Base-by-base conservation (phyloP, 129 eudicot species). In the Cynara cardunculus region DNA sequence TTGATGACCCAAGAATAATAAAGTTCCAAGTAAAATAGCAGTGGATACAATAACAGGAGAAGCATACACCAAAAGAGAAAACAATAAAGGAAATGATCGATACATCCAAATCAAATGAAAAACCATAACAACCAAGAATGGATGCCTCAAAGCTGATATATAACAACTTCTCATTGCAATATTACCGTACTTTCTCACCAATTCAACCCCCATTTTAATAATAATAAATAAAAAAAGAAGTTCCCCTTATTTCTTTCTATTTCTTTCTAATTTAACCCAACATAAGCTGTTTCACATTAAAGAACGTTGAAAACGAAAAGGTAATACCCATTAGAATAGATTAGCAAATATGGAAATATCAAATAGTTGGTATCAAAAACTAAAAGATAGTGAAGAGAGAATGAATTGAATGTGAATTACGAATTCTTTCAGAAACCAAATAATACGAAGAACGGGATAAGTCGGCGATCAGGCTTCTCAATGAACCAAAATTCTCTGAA, bases 11-110 rank as follows among this genome's bases (percentile, higher is more conserved):
- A 80, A 95, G 87, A 87, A 85, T 72, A 95, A 87, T 21, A 95
- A 85, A 74, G 93, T 88, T 69, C 97, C 97, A 79, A 95, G 97
- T 80, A 92, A 83, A 85, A 90, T 71, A 85, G 92, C 89, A 83
- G 97, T 95, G 76, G 94, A 86, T 64, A 89, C 83, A 87, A 96
- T 89, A 46, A 96, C 90, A 82, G 99, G 99, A 11, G 95, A 96
- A 19, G 87, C 91, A 86, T 91, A 85, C 1, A 96, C 69, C 82
- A 96, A 85, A 46, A 92, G 26, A 7, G 88, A 89, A 81, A 95
- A 95, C 83, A 92, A 12, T 4, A 81, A 77, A 39, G 99, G 98
- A 73, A 80, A 90, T n/a, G 84, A 84, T 86, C 87, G 88, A 70
- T 89, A 75, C 82, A 89, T 59, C 44, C 85, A 90, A 56, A 91